Conservation (phyloP, 352 stramenopile genomes). For the Globisporangium viniferum region DNA sequence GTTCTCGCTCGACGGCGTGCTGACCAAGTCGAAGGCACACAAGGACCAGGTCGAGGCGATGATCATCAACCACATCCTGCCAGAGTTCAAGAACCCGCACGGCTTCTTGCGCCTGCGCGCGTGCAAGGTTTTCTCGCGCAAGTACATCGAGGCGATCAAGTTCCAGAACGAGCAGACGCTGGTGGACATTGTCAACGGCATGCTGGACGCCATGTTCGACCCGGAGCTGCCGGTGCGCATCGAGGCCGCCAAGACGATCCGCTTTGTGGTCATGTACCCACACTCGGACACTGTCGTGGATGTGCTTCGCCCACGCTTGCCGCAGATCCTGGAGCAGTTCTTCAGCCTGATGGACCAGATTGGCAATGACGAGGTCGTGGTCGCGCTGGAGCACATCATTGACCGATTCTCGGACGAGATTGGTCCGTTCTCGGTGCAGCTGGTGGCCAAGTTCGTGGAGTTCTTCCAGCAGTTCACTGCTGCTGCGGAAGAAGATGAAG, state of each 20-base stretch:
- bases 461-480: conserved; percentile 95
- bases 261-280: conserved; percentile 85
- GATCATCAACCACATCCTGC: conserved; percentile 93
- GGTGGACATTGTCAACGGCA: conserved; percentile 72
- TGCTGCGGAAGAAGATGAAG: conserved; percentile 92
- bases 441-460: conserved; percentile 93
- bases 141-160: conserved; percentile 88
- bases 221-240: conserved; percentile 96
- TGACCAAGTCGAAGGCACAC: conserved; percentile 94
- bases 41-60: conserved; percentile 91
- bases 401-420: conserved; percentile 97
- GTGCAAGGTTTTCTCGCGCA: conserved; percentile 96
- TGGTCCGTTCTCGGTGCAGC: conserved; percentile 87
- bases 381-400: conserved; percentile 94
- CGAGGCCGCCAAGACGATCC: conserved; percentile 91
- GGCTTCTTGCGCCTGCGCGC: conserved; percentile 94
- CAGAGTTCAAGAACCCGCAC: conserved; percentile 94
- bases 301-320: conserved; percentile 90
- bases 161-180: conserved; percentile 91
- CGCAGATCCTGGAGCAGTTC: conserved; percentile 96
- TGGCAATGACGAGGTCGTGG: conserved; percentile 97
- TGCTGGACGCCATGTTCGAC: conserved; percentile 91
- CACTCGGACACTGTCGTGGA: conserved; percentile 81
- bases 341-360: conserved; percentile 99
- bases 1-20: conserved; percentile 89